These are phyloP conservation scores for Psilocybe tampanensis DNA, from an alignment of 768 basidiomycete species.

Conservation along the genomic window DNA sequence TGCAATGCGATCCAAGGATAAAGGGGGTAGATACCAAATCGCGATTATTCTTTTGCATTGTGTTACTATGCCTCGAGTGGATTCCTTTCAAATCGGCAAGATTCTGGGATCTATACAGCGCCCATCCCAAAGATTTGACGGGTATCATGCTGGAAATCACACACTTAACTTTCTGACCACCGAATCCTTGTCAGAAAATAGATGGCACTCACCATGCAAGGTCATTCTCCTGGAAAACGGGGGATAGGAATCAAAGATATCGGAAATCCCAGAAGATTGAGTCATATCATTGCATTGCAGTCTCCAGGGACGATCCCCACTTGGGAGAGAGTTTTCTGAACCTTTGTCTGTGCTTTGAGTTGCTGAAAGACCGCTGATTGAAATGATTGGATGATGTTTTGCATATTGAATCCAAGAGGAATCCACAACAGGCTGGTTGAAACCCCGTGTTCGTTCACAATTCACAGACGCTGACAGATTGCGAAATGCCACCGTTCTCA, in stretches of 20 bases:
- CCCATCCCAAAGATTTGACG: slow-evolving; percentile 4
- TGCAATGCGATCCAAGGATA: slow-evolving; percentile 7
- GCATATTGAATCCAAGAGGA: background rate
- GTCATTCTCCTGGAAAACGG: background rate
- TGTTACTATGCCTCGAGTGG: slow-evolving; percentile 4
- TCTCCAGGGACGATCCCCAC: slow-evolving; percentile 8
- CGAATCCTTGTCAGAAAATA: background rate
- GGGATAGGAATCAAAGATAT: background rate
- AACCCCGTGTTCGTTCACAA: slow-evolving; percentile 9
- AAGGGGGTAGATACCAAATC: slow-evolving; percentile 4
- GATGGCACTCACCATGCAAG: background rate
- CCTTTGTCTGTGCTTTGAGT: background rate
- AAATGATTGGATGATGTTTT: background rate
- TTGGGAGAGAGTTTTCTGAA: background rate
- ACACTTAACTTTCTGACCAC: background rate
- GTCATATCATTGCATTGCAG: background rate
- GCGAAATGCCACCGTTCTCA: slow-evolving; percentile 7
- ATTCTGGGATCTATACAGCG: slow-evolving; percentile 9
- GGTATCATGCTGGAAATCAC: slow-evolving; percentile 3
- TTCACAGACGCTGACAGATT: slow-evolving; percentile 13
- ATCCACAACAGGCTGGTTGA: background rate
- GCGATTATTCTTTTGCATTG: background rate
- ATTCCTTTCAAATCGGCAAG: slow-evolving; percentile 1
- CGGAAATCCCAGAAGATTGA: background rate
- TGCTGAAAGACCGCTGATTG: background rate